These are phyloP conservation scores for Cryptosporidium ubiquitum DNA, from an alignment of 169 alveolate genomes.

Conservation along the genomic window DNA sequence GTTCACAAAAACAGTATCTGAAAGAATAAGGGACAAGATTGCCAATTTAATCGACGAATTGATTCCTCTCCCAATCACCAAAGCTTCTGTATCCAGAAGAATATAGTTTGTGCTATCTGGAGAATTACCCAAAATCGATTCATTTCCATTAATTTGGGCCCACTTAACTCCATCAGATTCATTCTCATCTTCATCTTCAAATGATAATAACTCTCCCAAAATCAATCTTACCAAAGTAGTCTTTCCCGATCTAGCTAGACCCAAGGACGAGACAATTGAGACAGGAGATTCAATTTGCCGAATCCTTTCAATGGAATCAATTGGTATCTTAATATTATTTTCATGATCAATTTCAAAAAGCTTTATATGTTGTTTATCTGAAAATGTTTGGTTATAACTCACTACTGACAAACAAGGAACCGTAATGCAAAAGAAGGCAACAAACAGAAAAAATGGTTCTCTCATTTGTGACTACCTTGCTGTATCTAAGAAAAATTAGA, in stretches of 20 bases:
- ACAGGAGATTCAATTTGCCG: conserved; percentile 52
- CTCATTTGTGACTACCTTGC: background rate
- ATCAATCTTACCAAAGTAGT: conserved; percentile 81
- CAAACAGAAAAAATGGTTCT: background rate
- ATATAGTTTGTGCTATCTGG: background rate
- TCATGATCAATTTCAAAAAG: conserved; percentile 22
- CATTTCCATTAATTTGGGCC: background rate
- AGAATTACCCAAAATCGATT: background rate
- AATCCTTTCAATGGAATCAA: conserved; percentile 32
- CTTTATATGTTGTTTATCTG: background rate
- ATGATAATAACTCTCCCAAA: background rate
- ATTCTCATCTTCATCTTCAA: background rate
- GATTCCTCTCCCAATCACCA: conserved; percentile 21
- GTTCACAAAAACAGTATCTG: conserved; percentile 36
- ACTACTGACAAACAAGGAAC: background rate
- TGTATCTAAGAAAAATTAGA: background rate
- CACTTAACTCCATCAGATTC: conserved; percentile 34
- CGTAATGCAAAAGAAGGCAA: background rate
- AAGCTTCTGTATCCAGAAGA: conserved; percentile 27
- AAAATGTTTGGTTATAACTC: background rate
- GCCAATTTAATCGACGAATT: conserved; percentile 34
- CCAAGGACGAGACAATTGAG: conserved; percentile 76
- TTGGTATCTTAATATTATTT: background rate
- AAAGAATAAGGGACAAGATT: conserved; percentile 9
- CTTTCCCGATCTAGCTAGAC: conserved; percentile 84